Evolutionary conservation across 176 grass and related monocot genomes (phyloP), one percentile per base, ranked within the genome.

Genomic region (Ampelocalamus luodianensis): DNA sequence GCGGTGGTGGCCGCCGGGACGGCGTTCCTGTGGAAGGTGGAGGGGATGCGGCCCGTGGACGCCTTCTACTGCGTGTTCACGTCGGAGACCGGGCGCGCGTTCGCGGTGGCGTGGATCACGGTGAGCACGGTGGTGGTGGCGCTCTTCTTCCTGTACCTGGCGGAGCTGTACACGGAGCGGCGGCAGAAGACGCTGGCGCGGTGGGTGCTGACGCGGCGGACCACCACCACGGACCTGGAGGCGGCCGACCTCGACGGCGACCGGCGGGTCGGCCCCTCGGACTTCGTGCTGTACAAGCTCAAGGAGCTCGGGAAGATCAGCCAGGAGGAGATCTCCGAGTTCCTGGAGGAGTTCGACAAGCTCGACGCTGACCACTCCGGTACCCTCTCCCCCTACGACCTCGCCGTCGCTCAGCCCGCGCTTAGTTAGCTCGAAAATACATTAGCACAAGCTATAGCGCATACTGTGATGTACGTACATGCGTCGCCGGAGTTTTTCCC

Each of bases 231-330:
- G 0, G 94, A 93, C 79, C 81, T 95, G 69, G 71, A 92, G 74
- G 93, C 93, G 18, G 93, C 93, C 26, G 90, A 93, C 77, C 10
- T 95, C 26, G 82, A 96, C 60, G 75, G 87, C 0, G 90, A 85
- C 58, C 70, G 29, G 11, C 68, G 76, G 8, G 87, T 95, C 17
- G 68, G 88, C 14, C 72, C 92, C 49, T 83, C 94, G 0, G 94
- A 96, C 7, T 96, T 91, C 49, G 86, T 82, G 49, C 18, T 96
- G 53, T 89, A 88, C 87, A 96, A 96, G 68, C 84, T 96, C 2
- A 96, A 93, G 84, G 91, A 96, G 86, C 88, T 96, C 22, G 88
- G 87, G 5, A 91, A 89, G 89, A 88, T 96, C 32, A 81, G 60
- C 46, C 84, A 93, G 72, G 86, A 93, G 9, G 91, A 96, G 17